Evolutionary conservation across 1,284 basidiomycete genomes (phyloP).

Genomic region (Microbotryum violaceum): DNA sequence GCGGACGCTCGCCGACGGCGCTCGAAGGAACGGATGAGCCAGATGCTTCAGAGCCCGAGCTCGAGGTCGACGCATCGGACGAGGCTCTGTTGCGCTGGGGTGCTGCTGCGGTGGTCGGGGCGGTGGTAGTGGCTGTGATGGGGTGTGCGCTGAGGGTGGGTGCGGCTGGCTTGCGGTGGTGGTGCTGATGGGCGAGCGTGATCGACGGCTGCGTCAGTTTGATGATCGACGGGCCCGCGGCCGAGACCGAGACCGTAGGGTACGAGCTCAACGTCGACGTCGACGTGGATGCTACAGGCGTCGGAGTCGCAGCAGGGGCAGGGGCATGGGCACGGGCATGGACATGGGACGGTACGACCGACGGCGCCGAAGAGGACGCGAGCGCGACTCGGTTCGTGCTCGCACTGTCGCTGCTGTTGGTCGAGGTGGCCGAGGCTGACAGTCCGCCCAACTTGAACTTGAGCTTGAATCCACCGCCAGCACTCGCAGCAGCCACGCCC

Average conservation of each 20-base stretch:
- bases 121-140: too few relatives aligned
- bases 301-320: background rate
- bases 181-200: too few relatives aligned
- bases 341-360: background rate
- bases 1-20: too few relatives aligned
- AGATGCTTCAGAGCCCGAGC: too few relatives aligned
- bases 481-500: too few relatives aligned
- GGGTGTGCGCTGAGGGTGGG: too few relatives aligned
- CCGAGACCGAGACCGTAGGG: background rate
- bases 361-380: background rate
- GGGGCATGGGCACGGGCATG: background rate
- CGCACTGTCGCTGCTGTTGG: background rate
- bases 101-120: too few relatives aligned
- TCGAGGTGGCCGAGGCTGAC: background rate
- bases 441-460: slow-evolving; percentile 19
- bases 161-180: too few relatives aligned
- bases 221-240: background rate
- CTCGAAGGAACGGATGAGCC: too few relatives aligned
- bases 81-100: too few relatives aligned
- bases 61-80: too few relatives aligned
- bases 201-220: too few relatives aligned
- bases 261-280: background rate
- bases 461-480: slow-evolving; percentile 11
- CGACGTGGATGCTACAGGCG: background rate
- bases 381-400: background rate